A percentile compares a stretch with the other conserved stretches of the same genome.
Evolutionary conservation across 192 early-diverging fungal species (phyloP).

Genomic region (Backusella mclennaniae): DNA sequence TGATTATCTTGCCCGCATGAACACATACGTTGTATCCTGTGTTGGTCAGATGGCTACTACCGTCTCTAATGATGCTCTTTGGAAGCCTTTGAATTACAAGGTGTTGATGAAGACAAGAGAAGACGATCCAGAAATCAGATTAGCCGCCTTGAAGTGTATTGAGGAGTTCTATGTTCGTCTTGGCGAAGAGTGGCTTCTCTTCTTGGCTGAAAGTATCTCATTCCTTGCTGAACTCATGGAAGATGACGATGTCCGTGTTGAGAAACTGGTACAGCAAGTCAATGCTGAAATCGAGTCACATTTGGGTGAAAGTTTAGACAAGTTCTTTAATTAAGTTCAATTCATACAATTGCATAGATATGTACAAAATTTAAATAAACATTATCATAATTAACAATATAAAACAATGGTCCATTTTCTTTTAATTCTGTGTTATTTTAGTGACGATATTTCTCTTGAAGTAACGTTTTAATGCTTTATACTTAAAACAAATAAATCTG

Average conservation of each 20-base stretch:
- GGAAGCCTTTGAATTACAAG: slow-evolving; percentile 87
- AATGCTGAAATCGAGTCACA: slow-evolving; percentile 84
- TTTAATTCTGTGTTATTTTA: neutral
- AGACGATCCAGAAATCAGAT: slow-evolving; percentile 65
- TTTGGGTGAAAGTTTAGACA: slow-evolving; percentile 87
- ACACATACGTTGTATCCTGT: slow-evolving; percentile 68
- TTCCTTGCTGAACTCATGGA: slow-evolving; percentile 95
- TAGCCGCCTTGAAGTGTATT: slow-evolving; percentile 67
- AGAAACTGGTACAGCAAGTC: slow-evolving; percentile 77
- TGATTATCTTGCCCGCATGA: slow-evolving; percentile 55
- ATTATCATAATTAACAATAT: neutral
- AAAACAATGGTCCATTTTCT: neutral
- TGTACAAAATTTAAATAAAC: neutral
- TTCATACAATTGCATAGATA: neutral
- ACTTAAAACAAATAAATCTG: no score
- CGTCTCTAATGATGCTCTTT: slow-evolving; percentile 71
- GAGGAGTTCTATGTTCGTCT: slow-evolving; percentile 82
- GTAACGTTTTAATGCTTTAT: neutral
- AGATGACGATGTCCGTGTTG: slow-evolving; percentile 85
- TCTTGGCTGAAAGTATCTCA: slow-evolving; percentile 94
- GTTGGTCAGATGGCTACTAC: slow-evolving; percentile 80
- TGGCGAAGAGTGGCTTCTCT: slow-evolving; percentile 91
- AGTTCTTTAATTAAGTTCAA: slow-evolving; percentile 68
- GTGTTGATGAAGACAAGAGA: slow-evolving; percentile 78
- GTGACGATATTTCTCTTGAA: neutral